Evolutionary conservation across 345 rosid genomes (phyloP).

Genomic region (Rubroshorea leprosula): DNA sequence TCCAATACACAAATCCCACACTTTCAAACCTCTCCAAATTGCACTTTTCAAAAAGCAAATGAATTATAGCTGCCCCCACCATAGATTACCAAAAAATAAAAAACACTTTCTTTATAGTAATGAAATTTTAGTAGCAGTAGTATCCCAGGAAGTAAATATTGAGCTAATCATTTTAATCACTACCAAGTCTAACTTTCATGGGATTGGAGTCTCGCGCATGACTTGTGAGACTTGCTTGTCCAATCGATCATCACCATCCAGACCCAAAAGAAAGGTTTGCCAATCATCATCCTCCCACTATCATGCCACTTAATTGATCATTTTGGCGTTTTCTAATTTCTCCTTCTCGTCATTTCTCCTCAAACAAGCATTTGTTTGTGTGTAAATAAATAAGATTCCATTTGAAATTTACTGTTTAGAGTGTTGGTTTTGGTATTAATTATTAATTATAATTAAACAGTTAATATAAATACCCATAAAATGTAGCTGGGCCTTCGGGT

Average conservation of each 20-base stretch:
- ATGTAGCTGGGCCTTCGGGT: no score
- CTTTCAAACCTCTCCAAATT: slow-evolving; percentile 38
- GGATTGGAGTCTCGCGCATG: slow-evolving; percentile 30
- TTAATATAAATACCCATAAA: no score
- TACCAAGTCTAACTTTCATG: slow-evolving; percentile 22
- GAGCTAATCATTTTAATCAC: slow-evolving; percentile 45
- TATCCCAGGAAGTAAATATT: slow-evolving; percentile 8
- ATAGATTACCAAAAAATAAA: no score
- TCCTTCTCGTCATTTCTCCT: no score
- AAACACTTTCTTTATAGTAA: slow-evolving; percentile 16
- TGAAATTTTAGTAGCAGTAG: slow-evolving; percentile 19
- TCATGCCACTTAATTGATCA: no score
- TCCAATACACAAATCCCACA: slow-evolving; percentile 37
- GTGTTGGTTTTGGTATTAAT: no score
- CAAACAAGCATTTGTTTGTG: no score
- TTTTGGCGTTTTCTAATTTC: no score
- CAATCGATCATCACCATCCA: slow-evolving; percentile 16
- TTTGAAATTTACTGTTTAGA: no score
- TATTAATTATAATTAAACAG: no score
- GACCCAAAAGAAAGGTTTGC: slow-evolving; percentile 9
- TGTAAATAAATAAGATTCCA: no score
- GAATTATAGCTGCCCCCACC: slow-evolving; percentile 16
- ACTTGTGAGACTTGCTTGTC: neutral
- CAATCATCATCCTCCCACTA: slow-evolving; percentile 18
- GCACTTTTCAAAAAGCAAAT: slow-evolving; percentile 37